Evolutionary conservation across 108 stramenopile species (phyloP).

Genomic region (Nitzschia sp.): DNA sequence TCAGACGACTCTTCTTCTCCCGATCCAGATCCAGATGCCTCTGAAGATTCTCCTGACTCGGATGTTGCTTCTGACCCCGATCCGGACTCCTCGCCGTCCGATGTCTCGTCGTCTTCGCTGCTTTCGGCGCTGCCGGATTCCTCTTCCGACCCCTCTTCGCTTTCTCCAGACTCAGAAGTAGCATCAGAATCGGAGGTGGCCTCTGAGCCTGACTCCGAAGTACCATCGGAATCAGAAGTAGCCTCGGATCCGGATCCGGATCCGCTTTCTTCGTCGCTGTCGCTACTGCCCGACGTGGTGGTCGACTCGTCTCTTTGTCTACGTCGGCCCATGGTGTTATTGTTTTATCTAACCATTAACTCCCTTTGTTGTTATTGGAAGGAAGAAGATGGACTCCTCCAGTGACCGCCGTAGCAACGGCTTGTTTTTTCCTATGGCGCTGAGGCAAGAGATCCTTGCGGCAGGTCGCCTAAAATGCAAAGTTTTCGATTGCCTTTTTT

Average conservation of each 20-base stretch:
- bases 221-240: neutral
- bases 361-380: too few relatives aligned
- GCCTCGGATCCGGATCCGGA: constrained; percentile 9
- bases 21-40: constrained; percentile 10
- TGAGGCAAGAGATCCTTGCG: too few relatives aligned
- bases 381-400: too few relatives aligned
- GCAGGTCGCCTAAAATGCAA: too few relatives aligned
- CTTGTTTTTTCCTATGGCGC: too few relatives aligned
- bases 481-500: too few relatives aligned
- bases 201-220: constrained; percentile 12
- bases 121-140: neutral
- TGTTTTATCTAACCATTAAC: neutral
- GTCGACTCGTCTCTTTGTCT: neutral
- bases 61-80: neutral
- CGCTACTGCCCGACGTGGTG: neutral
- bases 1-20: constrained; percentile 9
- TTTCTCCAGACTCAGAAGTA: neutral
- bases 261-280: constrained; percentile 9
- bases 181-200: constrained; percentile 6
- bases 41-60: neutral
- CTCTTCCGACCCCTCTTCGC: constrained; percentile 8
- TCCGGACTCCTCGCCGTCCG: constrained; percentile 7
- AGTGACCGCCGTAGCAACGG: too few relatives aligned
- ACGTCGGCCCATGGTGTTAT: neutral
- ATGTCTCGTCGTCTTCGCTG: constrained; percentile 5